Base-by-base conservation (phyloP, 768 basidiomycete species). In the Gautieria morchelliformis region DNA sequence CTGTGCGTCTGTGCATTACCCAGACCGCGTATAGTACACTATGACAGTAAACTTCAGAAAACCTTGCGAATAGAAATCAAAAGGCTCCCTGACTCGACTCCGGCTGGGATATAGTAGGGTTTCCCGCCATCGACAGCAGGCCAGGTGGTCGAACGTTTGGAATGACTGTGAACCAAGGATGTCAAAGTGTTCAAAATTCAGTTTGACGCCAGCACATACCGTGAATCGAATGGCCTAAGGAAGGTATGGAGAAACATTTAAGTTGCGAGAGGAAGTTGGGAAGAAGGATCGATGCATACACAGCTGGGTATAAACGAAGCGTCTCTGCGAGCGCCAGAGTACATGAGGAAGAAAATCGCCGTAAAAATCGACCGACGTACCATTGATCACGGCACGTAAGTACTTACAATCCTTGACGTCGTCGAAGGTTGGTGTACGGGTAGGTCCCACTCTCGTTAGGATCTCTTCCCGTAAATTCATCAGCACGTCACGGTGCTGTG, bases 351-450 rank as follows among this genome's bases (percentile, higher is more conserved):
- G n/a, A 40, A 2, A 39, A 14, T 9, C 14, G 14, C 19, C 4
- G 32, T 24, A n/a, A 12, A 15, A 10, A 45, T 17, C n/a, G 32
- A 60, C 20, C 45, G 59, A 52, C 69, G 12, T 20, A 82, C 83
- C 83, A 60, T 85, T 84, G 50, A 85, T 76, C 22, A 85, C 80
- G 1, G 84, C 84, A 24, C 81, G 71, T 14, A 85, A 66, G 60
- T 78, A 85, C 64, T 80, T 83, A 79, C 85, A 81, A 4, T 80
- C 79, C 30, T 72, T 71, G 61, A 85, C 76, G 60, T 82, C 78
- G 45, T 81, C 78, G 53, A 76, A 77, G 3, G 75, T 75, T 4
- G 82, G 84, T 11, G 75, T 70, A 1, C 72, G 71, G 0, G 69
- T 70, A 0, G 69, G 64, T 0, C 84, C 83, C 7, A 85, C 73